A percentile compares a stretch with the other conserved stretches of the same genome.
Conservation (phyloP, 129 eudicot species). For the Escallonia rubra region DNA sequence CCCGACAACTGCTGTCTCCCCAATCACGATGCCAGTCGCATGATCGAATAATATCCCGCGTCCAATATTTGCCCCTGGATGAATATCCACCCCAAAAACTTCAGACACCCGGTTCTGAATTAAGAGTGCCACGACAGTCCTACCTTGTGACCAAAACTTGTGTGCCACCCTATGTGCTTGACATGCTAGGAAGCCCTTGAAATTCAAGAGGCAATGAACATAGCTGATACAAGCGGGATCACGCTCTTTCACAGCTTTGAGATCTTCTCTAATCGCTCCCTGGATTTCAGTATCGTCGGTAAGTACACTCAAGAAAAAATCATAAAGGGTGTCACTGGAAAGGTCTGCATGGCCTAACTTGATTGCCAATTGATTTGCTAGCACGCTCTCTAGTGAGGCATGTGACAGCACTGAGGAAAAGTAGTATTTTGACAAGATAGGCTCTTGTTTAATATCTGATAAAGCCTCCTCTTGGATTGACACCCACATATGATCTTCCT, state of each 20-base stretch:
- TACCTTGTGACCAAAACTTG: slow-evolving; percentile 34
- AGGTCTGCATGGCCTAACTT: slow-evolving; percentile 31
- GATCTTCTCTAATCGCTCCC: slow-evolving; percentile 15
- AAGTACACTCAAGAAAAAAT: slow-evolving; percentile 7
- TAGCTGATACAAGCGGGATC: slow-evolving; percentile 38
- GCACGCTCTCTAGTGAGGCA: slow-evolving; percentile 28
- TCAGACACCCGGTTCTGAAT: slow-evolving; percentile 55
- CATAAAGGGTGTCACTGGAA: slow-evolving; percentile 13
- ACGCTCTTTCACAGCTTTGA: slow-evolving; percentile 27
- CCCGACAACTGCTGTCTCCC: slow-evolving; percentile 59
- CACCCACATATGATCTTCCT: slow-evolving; percentile 18
- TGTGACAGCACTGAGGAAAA: slow-evolving; percentile 31
- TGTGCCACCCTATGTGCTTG: slow-evolving; percentile 67
- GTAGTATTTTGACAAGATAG: slow-evolving; percentile 18
- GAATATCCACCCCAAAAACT: slow-evolving; percentile 60
- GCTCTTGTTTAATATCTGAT: slow-evolving; percentile 14
- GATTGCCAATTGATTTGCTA: slow-evolving; percentile 37
- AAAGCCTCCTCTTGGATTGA: slow-evolving; percentile 19
- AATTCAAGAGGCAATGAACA: slow-evolving; percentile 29
- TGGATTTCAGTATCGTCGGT: slow-evolving; percentile 12
- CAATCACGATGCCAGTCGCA: slow-evolving; percentile 67
- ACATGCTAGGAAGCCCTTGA: slow-evolving; percentile 48
- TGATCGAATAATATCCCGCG: slow-evolving; percentile 60
- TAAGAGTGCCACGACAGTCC: slow-evolving; percentile 24
- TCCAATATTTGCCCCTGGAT: slow-evolving; percentile 60